A percentile compares a stretch with the other conserved stretches of the same genome.
Conservation (phyloP, 257 asterid species). For the Salvia miltiorrhiza region DNA sequence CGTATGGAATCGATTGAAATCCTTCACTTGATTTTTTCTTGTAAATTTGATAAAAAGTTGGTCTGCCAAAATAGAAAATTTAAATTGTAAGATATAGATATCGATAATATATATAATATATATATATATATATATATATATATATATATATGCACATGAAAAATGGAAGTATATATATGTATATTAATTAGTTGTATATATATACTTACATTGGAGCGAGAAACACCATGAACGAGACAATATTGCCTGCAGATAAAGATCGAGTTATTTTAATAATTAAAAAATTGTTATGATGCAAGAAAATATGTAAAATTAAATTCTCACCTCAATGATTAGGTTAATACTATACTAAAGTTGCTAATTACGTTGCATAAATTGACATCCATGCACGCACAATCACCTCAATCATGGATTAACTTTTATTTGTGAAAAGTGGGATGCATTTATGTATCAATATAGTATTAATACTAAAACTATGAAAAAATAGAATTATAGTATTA, state of each 20-base stretch:
- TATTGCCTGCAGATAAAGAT: constrained; percentile 48
- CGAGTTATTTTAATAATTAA: too few species aligned
- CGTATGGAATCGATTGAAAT: constrained; percentile 61
- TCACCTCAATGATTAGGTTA: not conserved
- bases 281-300: too few species aligned
- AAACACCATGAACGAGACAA: constrained; percentile 52
- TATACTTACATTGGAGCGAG: constrained; percentile 55
- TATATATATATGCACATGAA: too few species aligned
- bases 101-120: not conserved
- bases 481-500: not conserved
- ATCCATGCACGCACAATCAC: not conserved
- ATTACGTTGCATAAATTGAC: not conserved
- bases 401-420: not conserved
- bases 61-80: constrained; percentile 38
- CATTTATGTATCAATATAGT: not conserved
- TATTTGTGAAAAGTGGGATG: not conserved
- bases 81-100: not conserved
- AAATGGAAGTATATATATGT: not conserved
- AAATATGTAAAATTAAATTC: not conserved
- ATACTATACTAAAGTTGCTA: not conserved
- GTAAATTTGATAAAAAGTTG: constrained; percentile 52
- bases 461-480: not conserved
- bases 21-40: constrained; percentile 71
- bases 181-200: too few species aligned
- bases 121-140: too few species aligned